Base-by-base conservation (phyloP, 1,284 basidiomycete genomes). In the Irpex sp. region DNA sequence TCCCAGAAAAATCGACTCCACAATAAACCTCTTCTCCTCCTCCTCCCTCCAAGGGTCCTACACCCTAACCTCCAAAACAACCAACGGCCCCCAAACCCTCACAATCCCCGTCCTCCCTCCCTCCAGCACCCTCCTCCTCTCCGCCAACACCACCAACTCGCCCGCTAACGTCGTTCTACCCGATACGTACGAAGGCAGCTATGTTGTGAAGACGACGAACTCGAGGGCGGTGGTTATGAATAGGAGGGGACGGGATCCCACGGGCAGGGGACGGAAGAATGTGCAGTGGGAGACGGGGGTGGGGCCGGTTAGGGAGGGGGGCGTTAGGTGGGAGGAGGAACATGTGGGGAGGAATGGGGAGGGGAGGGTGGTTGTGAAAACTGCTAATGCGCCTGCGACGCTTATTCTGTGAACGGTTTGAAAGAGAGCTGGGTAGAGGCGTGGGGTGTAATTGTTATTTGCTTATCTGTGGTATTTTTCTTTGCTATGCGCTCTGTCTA, bases 151-250 rank as follows among this genome's bases (percentile, higher is more conserved):
- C 13, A 63, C 71, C 7, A 68, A 77, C 17, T 70, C 70, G 3
- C 70, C 66, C 1, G 73, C 76, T 0, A 50, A 65, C 17, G 74
- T 81, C 5, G 51, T 66, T 43, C 72, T 83, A 2, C 71, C 77
- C 43, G 64, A 71, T 19, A 74, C 81, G 5, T 83, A 74, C 65
- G 80, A 85, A 66, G 84, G 81, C 8, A 61, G 49, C 1, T 79
- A 81, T 68, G 31, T 51, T 9, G 58, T 69, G 13, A 43, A 37
- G 13, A 67, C 70, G 33, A 61, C 63, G 9, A 59, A 63, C 31
- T 35, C 31, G 1, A n/a, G 35, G 36, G 50, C 59, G 17, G 33
- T 37, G 15, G 59, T 63, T n/a, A 19, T 57, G n/a, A 33, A 58
- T 13, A 19, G n/a, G 26, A 15, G 46, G 15, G 60, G 55, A n/a